Base-by-base conservation (phyloP, 2,329 filamentous ascomycete genomes). In the Penicillium sp. region DNA sequence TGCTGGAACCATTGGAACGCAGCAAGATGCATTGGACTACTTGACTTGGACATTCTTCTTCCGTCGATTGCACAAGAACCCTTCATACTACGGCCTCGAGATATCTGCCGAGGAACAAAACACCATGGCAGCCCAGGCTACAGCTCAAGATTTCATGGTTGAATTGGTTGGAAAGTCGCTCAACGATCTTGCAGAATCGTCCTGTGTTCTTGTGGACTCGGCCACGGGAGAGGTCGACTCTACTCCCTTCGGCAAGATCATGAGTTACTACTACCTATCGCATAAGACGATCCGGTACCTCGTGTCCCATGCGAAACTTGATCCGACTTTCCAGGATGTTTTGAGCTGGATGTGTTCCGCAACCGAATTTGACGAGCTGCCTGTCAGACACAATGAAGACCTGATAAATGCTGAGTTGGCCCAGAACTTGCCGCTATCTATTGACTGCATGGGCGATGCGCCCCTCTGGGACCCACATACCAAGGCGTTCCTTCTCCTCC, bases 31-130 rank as follows among this genome's bases (percentile, higher is more conserved):
- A 1, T 78, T 98, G 4, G 94, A 98, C 69, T 98, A 98, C 65
- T 73, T 98, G 46, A 98, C 93, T 0, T 98, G 94, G 93, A 98
- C 94, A 1, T 98, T 98, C 75, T 98, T 98, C 79, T 98, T 98
- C 78, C 82, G 94, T 3, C 80, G 93, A 10, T 74, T 98, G 34
- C 93, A 98, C 75, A 98, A 98, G 76, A 98, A 98, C 61, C 93
- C 93, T 1, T 95, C 90, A 0, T 98, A 95, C 72, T 98, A 98
- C 61, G 94, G 94, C 0, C 82, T 98, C 0, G 87, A 96, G 65
- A 93, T 98, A 39, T 88, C 87, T 0, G 85, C 87, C 0, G 90
- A 96, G 60, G 89, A 96, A 60, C 89, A 96, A 70, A 94, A 89
- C 65, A 90, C 85, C 8, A 82, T 89, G 28, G 78, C 81, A 6